Conservation (phyloP, 2,329 filamentous ascomycete genomes). For the Xylariaceae sp. region DNA sequence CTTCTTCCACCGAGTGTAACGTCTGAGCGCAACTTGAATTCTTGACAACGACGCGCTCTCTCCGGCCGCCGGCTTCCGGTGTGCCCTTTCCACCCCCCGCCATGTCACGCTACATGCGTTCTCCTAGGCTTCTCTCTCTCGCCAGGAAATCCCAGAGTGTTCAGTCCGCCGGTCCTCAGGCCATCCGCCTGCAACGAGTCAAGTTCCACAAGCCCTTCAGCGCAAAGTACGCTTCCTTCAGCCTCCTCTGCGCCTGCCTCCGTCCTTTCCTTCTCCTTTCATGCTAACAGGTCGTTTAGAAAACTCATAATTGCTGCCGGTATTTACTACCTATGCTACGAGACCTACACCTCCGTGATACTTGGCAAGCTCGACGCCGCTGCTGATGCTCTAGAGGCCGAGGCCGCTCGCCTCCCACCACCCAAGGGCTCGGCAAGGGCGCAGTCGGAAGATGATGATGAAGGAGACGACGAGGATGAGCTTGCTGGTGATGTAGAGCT, state of each 20-base stretch:
- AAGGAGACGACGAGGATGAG: conserved; percentile 38
- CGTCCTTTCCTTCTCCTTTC: not conserved
- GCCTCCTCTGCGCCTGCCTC: not conserved
- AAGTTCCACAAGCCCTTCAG: conserved; percentile 28
- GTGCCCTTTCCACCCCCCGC: conserved; percentile 19
- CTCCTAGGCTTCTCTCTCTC: conserved; percentile 17
- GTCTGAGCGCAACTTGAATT: not conserved
- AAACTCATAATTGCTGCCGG: conserved; percentile 32
- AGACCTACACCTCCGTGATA: conserved; percentile 45
- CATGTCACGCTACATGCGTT: conserved; percentile 31
- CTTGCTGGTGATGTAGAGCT: conserved; percentile 44
- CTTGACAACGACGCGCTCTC: not conserved
- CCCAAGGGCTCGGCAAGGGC: no score
- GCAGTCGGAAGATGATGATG: conserved; percentile 39
- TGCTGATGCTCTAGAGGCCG: conserved; percentile 42
- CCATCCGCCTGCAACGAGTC: conserved; percentile 29
- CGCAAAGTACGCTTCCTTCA: conserved; percentile 18
- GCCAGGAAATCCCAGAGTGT: conserved; percentile 15
- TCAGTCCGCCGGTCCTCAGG: conserved; percentile 15
- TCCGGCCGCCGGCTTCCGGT: conserved; percentile 27
- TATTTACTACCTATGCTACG: conserved; percentile 36
- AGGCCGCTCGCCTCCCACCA: conserved; percentile 28
- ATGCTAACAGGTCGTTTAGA: conserved; percentile 8
- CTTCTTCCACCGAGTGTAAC: not conserved
- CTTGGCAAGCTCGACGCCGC: conserved; percentile 44